Evolutionary conservation across 495 filamentous ascomycete species (phyloP), one percentile per base, ranked within the genome.

Genomic region (Tuber umbilicatum): DNA sequence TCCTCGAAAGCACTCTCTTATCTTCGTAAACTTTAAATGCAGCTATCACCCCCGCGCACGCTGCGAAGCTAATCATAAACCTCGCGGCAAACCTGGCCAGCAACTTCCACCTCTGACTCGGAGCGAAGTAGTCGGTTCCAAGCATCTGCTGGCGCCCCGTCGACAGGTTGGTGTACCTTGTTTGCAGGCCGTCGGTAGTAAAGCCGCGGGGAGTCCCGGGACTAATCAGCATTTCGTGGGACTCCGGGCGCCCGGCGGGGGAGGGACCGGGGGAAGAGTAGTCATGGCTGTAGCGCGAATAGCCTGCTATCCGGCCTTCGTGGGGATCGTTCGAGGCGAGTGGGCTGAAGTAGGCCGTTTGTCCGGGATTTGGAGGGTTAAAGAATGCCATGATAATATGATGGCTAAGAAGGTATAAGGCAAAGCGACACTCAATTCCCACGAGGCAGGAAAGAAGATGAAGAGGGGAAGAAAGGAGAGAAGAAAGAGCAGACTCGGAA

Each of bases 11-110:
- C 0, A 74, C 78, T 7, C 69, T 71, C 35, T 41, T 43, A 39
- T 68, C 71, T 37, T 78, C 38, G 47, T 78, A 79, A 35, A 47
- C 6, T 37, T 72, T 42, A 39, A 79, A 78, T 2, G 74, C 38
- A 5, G 12, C 73, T 17, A 79, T 67, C 37, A 74, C 70, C 5
- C 68, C 72, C 41, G n/a, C 72, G 23, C 77, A 79, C 41, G 47
- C 38, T 1, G 35, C 43, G 3, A 42, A 23, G 60, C 50, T 78
- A n/a, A 79, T 16, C 9, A 72, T 9, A 64, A 79, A 78, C 37
- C 77, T 76, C 45, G 35, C 42, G 21, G 78, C 40, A 42, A 79
- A 35, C 55, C 35, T 31, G 31, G 55, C 55, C 0, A 64, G 3
- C 55, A 64, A 19, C 55, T 19, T 64, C 55, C 55, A 64, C 55